These are phyloP conservation scores for Glonium stellatum DNA, from an alignment of 495 filamentous ascomycete species.

Conservation along the genomic window DNA sequence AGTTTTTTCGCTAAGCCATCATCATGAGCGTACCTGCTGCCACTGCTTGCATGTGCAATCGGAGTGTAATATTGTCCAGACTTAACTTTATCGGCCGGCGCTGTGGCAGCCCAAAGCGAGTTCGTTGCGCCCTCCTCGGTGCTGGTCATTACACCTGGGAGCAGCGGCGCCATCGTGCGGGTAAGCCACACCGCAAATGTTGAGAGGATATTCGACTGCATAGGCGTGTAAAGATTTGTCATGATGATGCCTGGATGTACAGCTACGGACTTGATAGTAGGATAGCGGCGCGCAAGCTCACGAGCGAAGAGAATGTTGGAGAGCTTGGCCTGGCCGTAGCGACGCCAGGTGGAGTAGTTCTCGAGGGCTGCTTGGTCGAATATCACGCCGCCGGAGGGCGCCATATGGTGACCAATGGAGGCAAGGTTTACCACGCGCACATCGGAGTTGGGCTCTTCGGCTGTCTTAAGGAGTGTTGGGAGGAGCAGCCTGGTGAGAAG, in stretches of 20 bases:
- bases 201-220: slow-evolving; percentile 46
- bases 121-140: slow-evolving; percentile 46
- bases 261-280: slow-evolving; percentile 36
- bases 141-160: slow-evolving; percentile 49
- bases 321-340: slow-evolving; percentile 27
- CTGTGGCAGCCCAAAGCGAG: slow-evolving; percentile 52
- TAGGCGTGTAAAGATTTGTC: slow-evolving; percentile 39
- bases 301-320: slow-evolving; percentile 27
- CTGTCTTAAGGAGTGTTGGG: slow-evolving; percentile 18
- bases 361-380: slow-evolving; percentile 35
- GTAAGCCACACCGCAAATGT: slow-evolving; percentile 45
- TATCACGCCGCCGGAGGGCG: slow-evolving; percentile 33
- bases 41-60: slow-evolving; percentile 48
- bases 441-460: slow-evolving; percentile 24
- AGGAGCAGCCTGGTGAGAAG: slow-evolving; percentile 27
- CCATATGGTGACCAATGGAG: slow-evolving; percentile 19
- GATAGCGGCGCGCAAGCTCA: slow-evolving; percentile 30
- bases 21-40: slow-evolving; percentile 46
- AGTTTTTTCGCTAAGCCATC: slow-evolving; percentile 48
- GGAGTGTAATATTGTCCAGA: slow-evolving; percentile 56
- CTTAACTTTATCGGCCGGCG: slow-evolving; percentile 38
- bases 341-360: slow-evolving; percentile 42
- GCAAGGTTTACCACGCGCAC: slow-evolving; percentile 27
- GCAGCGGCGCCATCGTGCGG: slow-evolving; percentile 45
- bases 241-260: slow-evolving; percentile 44